Evolutionary conservation across 192 early-diverging fungal species (phyloP).

Genomic region (Phycomyces nitens): DNA sequence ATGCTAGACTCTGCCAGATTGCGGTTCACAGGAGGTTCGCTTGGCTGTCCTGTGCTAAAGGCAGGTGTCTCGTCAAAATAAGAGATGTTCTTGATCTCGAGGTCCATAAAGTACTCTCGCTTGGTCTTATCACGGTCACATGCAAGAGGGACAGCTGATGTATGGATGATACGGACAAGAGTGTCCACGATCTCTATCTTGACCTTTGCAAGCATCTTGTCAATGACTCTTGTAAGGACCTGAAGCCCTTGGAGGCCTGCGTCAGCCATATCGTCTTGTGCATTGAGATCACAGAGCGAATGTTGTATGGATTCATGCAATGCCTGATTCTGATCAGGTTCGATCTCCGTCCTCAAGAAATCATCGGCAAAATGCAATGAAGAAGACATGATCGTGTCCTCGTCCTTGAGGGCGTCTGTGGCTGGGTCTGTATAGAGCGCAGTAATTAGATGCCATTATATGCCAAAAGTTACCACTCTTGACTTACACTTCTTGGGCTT

Average conservation of each 20-base stretch:
- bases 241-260: constrained; percentile 62
- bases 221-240: constrained; percentile 76
- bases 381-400: constrained; percentile 66
- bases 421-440: background rate
- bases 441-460: background rate
- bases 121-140: constrained; percentile 4
- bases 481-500: constrained; percentile 15
- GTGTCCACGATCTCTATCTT: constrained; percentile 65
- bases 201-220: constrained; percentile 78
- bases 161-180: constrained; percentile 44
- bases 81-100: constrained; percentile 47
- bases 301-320: constrained; percentile 51
- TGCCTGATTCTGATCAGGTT: constrained; percentile 61
- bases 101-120: constrained; percentile 50
- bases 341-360: constrained; percentile 69
- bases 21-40: background rate
- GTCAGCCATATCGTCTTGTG: constrained; percentile 14
- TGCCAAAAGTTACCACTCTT: background rate
- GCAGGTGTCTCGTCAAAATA: constrained; percentile 60
- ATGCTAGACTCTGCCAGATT: constrained; percentile 31
- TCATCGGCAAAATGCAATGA: constrained; percentile 87
- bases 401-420: constrained; percentile 22
- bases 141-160: constrained; percentile 34
- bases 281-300: constrained; percentile 38
- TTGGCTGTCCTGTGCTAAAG: constrained; percentile 34